Percentiles rank a stretch among this genome's conserved stretches.
Conservation (phyloP, 2,329 filamentous ascomycete species). For the Raffaelea arxii region DNA sequence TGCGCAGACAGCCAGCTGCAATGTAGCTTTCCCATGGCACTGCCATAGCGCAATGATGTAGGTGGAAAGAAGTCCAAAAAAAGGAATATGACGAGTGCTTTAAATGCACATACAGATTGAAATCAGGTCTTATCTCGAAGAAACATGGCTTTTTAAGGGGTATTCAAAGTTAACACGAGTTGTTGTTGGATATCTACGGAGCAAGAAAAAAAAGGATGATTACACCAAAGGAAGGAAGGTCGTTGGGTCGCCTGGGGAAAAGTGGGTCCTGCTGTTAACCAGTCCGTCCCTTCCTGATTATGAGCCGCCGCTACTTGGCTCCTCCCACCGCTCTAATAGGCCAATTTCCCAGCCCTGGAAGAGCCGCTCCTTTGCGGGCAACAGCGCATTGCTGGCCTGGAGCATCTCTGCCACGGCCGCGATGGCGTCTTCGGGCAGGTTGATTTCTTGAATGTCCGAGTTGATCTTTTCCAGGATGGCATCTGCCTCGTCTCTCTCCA, state of each 20-base stretch:
- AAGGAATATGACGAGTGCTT: too few relatives aligned
- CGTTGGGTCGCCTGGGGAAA: neutral
- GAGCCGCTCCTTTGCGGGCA: slow-evolving; percentile 45
- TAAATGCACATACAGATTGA: too few relatives aligned
- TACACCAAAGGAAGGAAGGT: too few relatives aligned
- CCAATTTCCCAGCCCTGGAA: slow-evolving; percentile 62
- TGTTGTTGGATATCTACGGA: too few relatives aligned
- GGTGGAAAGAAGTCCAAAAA: too few relatives aligned
- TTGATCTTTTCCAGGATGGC: slow-evolving; percentile 38
- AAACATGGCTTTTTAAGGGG: too few relatives aligned
- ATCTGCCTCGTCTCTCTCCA: slow-evolving; percentile 33
- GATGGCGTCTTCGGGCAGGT: slow-evolving; percentile 42
- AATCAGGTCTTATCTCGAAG: too few relatives aligned
- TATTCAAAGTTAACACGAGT: too few relatives aligned
- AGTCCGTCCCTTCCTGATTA: too few relatives aligned
- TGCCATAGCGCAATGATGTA: too few relatives aligned
- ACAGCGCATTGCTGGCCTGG: slow-evolving; percentile 33
- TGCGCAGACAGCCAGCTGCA: slow-evolving; percentile 6
- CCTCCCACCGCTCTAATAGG: slow-evolving; percentile 43
- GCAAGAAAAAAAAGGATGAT: too few relatives aligned
- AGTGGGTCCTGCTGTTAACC: neutral
- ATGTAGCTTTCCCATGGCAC: slow-evolving; percentile 5
- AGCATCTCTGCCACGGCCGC: slow-evolving; percentile 33
- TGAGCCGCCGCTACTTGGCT: neutral
- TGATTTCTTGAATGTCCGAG: slow-evolving; percentile 50